Evolutionary conservation across 371 early-diverging fungal species (phyloP).

Genomic region (Circinella minor): DNA sequence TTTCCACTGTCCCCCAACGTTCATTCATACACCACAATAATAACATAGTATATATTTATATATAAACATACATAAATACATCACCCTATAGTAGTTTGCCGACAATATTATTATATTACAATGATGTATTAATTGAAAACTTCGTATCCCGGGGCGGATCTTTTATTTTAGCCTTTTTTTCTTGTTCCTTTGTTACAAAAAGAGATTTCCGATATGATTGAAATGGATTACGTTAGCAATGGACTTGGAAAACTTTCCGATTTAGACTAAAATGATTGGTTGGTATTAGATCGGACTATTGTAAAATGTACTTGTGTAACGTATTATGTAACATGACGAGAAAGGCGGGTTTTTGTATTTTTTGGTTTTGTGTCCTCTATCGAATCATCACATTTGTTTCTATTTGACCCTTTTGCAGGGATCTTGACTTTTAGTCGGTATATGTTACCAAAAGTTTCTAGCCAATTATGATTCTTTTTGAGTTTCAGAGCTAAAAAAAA

Average conservation of each 20-base stretch:
- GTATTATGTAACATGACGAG: neutral
- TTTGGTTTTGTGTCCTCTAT: no score
- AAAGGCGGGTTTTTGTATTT: neutral
- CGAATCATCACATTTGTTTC: neutral
- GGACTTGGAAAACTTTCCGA: neutral
- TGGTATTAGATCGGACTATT: neutral
- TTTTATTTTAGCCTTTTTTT: neutral
- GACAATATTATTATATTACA: no score
- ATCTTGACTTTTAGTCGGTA: neutral
- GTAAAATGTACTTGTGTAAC: neutral
- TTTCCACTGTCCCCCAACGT: no score
- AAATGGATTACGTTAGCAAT: slow-evolving; percentile 3
- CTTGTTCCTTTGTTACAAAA: no score
- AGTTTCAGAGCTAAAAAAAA: neutral
- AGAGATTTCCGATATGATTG: neutral
- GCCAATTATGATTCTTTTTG: neutral
- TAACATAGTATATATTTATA: no score
- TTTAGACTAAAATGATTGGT: neutral
- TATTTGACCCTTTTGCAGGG: neutral
- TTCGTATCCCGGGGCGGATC: no score
- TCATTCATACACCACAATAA: no score
- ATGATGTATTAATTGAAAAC: no score
- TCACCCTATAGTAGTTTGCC: no score
- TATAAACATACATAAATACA: no score
- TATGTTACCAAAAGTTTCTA: neutral